A percentile compares a stretch with the other conserved stretches of the same genome.
Conservation (phyloP, 805 yeast genomes). For the Millerozyma miso region DNA sequence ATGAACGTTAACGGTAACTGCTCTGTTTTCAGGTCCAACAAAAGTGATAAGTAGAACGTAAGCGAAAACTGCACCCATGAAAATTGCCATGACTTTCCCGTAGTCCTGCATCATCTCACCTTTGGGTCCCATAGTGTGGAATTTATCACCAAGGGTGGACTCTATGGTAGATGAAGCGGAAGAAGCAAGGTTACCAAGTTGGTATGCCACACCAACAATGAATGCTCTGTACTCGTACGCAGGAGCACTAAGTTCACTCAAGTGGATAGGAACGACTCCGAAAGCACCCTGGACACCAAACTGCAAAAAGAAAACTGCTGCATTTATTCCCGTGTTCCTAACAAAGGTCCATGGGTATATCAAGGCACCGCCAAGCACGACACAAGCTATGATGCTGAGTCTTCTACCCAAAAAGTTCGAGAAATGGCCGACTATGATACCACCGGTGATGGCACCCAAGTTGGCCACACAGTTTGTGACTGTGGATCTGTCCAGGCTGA, state of each 20-base stretch:
- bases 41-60: conserved; percentile 46
- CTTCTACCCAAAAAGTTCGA: conserved; percentile 37
- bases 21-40: conserved; percentile 57
- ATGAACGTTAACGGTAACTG: neutral
- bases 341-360: conserved; percentile 38
- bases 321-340: conserved; percentile 41
- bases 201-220: conserved; percentile 61
- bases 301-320: conserved; percentile 59
- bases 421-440: conserved; percentile 41
- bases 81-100: conserved; percentile 61
- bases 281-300: conserved; percentile 66
- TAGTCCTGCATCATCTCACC: conserved; percentile 38
- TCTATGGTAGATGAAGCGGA: conserved; percentile 70
- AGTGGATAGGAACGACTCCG: conserved; percentile 63
- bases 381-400: conserved; percentile 28
- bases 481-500: conserved; percentile 29
- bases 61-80: conserved; percentile 59
- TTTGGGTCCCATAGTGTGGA: conserved; percentile 28
- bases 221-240: conserved; percentile 50
- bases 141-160: conserved; percentile 54
- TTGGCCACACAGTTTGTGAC: conserved; percentile 40
- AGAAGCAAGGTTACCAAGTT: conserved; percentile 64
- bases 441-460: conserved; percentile 40
- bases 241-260: conserved; percentile 59
- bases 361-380: conserved; percentile 35